Conservation (phyloP, 202 grass and related monocot genomes). For the Musa balbisiana region DNA sequence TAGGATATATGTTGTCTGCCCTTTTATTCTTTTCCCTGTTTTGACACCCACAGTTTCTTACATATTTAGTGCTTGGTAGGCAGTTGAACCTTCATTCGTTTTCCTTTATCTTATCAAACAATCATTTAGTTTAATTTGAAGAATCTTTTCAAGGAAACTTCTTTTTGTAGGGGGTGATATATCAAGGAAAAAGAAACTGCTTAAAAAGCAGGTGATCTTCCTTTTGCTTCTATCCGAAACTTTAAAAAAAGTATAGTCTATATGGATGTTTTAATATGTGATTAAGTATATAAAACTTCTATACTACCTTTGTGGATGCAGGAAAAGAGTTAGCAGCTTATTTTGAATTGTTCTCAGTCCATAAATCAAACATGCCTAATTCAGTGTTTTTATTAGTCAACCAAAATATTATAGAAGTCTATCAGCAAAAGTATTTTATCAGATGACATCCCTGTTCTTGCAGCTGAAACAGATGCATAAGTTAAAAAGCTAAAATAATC, state of each 20-base stretch:
- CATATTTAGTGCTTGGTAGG: neutral
- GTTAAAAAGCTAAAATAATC: too few species aligned
- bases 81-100: neutral
- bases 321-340: neutral
- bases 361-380: neutral
- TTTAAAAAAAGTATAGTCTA: too few species aligned
- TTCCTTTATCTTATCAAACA: too few species aligned
- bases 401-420: neutral
- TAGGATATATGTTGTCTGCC: neutral
- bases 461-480: too few species aligned
- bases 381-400: neutral
- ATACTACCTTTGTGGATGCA: neutral
- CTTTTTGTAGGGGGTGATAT: slow-evolving; percentile 75
- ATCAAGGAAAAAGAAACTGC: slow-evolving; percentile 95
- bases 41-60: neutral
- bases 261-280: too few species aligned
- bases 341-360: neutral
- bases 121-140: neutral
- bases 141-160: slow-evolving; percentile 6
- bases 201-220: slow-evolving; percentile 79
- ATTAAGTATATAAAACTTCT: neutral
- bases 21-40: neutral
- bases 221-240: neutral
- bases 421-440: too few species aligned
- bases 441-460: too few species aligned